These are phyloP conservation scores for Colletotrichum musae DNA, from an alignment of 2,329 filamentous ascomycete species.

Conservation along the genomic window DNA sequence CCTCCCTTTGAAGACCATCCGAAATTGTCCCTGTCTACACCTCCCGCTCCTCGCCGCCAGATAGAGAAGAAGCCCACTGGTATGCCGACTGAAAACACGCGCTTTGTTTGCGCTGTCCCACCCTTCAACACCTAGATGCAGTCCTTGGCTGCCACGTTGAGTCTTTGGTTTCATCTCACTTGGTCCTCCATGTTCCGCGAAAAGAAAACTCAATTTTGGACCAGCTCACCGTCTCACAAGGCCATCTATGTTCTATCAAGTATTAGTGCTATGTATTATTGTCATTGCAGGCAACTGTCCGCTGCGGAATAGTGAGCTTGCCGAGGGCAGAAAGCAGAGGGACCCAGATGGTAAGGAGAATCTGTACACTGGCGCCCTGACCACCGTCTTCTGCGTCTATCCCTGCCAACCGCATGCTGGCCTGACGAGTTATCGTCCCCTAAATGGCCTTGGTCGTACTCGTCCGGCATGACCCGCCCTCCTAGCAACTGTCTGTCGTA, in stretches of 20 bases:
- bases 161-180: neutral
- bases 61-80: too few species aligned
- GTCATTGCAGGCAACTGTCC: constrained; percentile 18
- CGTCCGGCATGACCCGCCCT: neutral
- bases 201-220: neutral
- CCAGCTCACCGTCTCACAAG: neutral
- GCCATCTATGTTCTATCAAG: constrained; percentile 16
- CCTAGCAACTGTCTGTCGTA: neutral
- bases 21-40: too few species aligned
- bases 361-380: neutral
- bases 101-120: neutral
- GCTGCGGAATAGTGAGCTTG: constrained; percentile 1
- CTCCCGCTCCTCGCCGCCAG: too few species aligned
- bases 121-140: neutral
- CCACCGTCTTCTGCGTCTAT: neutral
- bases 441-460: neutral
- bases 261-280: constrained; percentile 26
- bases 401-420: neutral
- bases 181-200: neutral
- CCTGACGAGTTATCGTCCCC: neutral
- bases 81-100: too few species aligned
- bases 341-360: neutral
- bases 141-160: constrained; percentile 2
- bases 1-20: too few species aligned
- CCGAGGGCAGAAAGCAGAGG: neutral